Evolutionary conservation across 768 basidiomycete species (phyloP), one percentile per base, ranked within the genome.

Genomic region (Jaapia argillacea): DNA sequence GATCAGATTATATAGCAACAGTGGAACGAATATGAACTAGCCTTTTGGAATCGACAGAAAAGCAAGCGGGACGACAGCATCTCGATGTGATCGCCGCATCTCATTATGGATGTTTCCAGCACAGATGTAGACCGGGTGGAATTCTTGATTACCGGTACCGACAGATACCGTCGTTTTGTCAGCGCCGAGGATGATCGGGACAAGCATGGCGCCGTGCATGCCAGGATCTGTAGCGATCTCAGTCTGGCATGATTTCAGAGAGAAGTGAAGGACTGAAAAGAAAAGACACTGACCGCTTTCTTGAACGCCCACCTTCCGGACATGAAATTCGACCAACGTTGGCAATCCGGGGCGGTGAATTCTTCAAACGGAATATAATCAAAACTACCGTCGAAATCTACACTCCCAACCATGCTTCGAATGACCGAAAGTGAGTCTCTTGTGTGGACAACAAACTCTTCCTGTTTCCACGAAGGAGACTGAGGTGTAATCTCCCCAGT

Each of bases 81-180:
- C 33, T 6, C 41, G 5, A 7, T 49, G 48, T 0, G 48, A 47
- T 13, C 42, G n/a, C 0, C 28, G 43, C 0, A 50, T 36, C 24
- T 35, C 16, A 13, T 51, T 50, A 2, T 40, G 21, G 0, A 45
- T 6, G 4, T 44, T 43, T 0, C 54, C 48, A 2, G 46, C 39
- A 4, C 44, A 50, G 1, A 26, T 24, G 23, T 55, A 55, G 2
- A 54, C 18, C 1, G 48, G 48, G 20, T 55, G 42, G 21, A 47
- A 55, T 13, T 54, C 40, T 3, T 43, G 40, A 2, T 48, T 24
- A 22, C 47, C 47, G 0, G 20, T 47, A 5, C 21, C 46, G 1
- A 54, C 53, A 13, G 53, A 68, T 1, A 66, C 62, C 0, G 62
- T 66, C 0, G 65, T 68, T 42, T 68, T 68, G 41, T 70, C 62